Percentiles rank a stretch among this genome's conserved stretches.
phyloP scores from a whole-genome alignment of 257 asterid genomes.

The Ajuga chamaepitys region DNA sequence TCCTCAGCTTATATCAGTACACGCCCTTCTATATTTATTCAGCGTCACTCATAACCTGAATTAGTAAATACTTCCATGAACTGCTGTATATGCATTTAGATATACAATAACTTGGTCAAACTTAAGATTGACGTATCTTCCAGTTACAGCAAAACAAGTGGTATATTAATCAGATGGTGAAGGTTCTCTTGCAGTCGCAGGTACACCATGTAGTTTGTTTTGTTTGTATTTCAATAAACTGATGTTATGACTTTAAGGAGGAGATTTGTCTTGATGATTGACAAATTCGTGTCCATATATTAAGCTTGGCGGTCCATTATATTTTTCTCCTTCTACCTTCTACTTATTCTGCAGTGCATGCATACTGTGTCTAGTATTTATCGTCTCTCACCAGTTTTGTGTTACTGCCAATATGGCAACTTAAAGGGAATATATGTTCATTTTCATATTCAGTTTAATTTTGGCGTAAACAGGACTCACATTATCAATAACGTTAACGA shows the following conservation, averaged over 20 bases:
- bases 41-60: background rate
- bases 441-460: too few relatives aligned
- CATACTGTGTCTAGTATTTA: background rate
- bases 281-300: constrained; percentile 3
- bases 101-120: background rate
- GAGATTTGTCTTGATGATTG: constrained; percentile 10
- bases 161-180: constrained; percentile 96
- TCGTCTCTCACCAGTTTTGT: background rate
- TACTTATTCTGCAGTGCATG: background rate
- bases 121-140: constrained; percentile 18
- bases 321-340: background rate
- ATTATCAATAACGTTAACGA: too few relatives aligned
- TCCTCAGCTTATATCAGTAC: background rate
- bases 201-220: constrained; percentile 37
- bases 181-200: constrained; percentile 90
- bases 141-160: constrained; percentile 44
- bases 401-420: too few relatives aligned
- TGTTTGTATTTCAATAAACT: background rate
- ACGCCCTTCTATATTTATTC: background rate
- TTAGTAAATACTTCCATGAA: background rate
- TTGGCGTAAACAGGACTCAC: too few relatives aligned
- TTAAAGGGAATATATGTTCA: too few relatives aligned
- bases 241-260: background rate
- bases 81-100: background rate
- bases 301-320: too few relatives aligned